These are phyloP conservation scores for Saccharomycopsis synnaedendra DNA, from an alignment of 805 yeast species.

Conservation along the genomic window DNA sequence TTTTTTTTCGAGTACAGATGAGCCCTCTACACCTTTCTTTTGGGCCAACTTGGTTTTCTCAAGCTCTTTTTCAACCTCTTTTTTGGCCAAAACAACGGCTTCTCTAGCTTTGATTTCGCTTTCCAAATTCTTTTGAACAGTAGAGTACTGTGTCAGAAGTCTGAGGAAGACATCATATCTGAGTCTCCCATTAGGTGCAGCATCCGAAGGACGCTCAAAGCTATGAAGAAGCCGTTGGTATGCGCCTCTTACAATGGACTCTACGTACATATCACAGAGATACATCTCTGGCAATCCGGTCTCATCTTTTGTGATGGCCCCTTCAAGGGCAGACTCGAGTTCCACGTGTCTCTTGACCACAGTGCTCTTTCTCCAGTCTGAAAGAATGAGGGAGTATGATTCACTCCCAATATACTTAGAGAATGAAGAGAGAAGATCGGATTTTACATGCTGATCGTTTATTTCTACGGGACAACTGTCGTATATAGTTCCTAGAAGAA, in stretches of 20 bases:
- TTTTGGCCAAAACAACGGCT: slow-evolving; percentile 1
- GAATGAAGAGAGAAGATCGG: slow-evolving; percentile 50
- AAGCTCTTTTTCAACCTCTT: slow-evolving; percentile 20
- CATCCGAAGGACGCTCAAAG: slow-evolving; percentile 58
- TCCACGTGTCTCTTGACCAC: slow-evolving; percentile 37
- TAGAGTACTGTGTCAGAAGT: slow-evolving; percentile 23
- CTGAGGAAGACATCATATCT: slow-evolving; percentile 50
- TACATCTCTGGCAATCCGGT: slow-evolving; percentile 84
- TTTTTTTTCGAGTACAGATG: slow-evolving; percentile 3
- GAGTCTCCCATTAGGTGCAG: slow-evolving; percentile 58
- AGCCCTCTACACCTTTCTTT: slow-evolving; percentile 1
- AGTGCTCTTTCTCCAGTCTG: slow-evolving; percentile 54
- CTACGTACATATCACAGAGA: slow-evolving; percentile 54
- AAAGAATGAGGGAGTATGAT: slow-evolving; percentile 60
- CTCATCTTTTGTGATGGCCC: slow-evolving; percentile 34
- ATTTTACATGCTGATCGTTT: slow-evolving; percentile 33
- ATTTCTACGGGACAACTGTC: slow-evolving; percentile 56
- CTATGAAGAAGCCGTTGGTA: slow-evolving; percentile 57
- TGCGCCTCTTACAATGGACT: slow-evolving; percentile 52
- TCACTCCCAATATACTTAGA: slow-evolving; percentile 69
- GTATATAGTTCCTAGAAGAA: slow-evolving; percentile 65
- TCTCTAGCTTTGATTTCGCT: slow-evolving; percentile 17
- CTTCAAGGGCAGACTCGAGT: not conserved
- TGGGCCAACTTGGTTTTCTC: slow-evolving; percentile 24
- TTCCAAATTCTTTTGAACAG: slow-evolving; percentile 20